Evolutionary conservation across 2,329 filamentous ascomycete species (phyloP).

Genomic region (Fusarium annulatum): DNA sequence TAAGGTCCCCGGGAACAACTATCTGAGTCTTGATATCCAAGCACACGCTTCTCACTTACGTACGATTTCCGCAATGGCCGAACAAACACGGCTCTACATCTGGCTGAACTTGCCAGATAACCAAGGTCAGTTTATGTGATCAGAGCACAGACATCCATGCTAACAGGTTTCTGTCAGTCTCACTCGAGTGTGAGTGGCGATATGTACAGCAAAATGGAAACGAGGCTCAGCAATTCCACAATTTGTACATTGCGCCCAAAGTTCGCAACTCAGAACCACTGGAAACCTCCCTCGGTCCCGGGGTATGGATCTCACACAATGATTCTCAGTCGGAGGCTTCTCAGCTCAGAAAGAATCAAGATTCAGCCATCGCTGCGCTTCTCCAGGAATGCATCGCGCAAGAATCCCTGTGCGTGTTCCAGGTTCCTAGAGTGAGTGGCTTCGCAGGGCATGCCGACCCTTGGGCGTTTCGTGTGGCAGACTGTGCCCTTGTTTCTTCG

Average conservation of each 20-base stretch:
- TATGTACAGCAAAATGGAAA: neutral
- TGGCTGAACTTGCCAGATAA: neutral
- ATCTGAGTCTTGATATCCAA: neutral
- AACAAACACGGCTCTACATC: neutral
- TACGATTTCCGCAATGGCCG: neutral
- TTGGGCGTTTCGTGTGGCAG: neutral
- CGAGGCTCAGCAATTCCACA: neutral
- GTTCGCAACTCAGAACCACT: neutral
- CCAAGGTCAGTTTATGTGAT: neutral
- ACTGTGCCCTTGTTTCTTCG: neutral
- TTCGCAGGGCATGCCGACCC: neutral
- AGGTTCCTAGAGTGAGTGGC: neutral
- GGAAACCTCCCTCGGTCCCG: neutral
- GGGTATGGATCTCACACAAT: neutral
- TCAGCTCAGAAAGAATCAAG: neutral
- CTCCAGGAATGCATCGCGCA: neutral
- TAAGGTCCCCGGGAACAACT: neutral
- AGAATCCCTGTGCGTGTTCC: neutral
- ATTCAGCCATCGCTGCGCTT: neutral
- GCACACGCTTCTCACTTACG: neutral
- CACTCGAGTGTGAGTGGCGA: neutral
- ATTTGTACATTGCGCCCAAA: neutral
- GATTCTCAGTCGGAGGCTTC: neutral
- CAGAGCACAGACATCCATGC: neutral
- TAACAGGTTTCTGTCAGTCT: neutral